A percentile compares a stretch with the other conserved stretches of the same genome.
Conservation (phyloP, 768 basidiomycete species). For the Sporobolomyces pararoseus region DNA sequence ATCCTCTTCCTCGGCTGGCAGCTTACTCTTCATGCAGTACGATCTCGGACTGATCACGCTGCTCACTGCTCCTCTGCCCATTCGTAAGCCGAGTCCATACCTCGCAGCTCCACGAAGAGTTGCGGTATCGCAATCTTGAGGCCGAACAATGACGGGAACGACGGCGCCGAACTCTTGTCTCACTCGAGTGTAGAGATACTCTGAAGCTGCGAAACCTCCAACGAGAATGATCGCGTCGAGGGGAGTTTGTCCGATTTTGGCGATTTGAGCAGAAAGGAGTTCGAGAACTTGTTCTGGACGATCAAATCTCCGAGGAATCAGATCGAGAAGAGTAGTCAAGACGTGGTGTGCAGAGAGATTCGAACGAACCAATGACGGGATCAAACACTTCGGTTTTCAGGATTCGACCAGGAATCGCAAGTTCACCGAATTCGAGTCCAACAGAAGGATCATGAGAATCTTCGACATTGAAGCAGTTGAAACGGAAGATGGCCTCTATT, state of each 20-base stretch:
- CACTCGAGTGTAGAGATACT: conserved; percentile 75
- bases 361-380: conserved; percentile 67
- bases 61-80: conserved; percentile 62
- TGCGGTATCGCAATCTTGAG: conserved; percentile 81
- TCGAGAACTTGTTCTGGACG: conserved; percentile 62
- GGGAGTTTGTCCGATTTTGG: conserved; percentile 58
- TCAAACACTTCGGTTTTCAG: conserved; percentile 81
- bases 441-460: conserved; percentile 65
- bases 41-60: conserved; percentile 75
- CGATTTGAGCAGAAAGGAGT: conserved; percentile 71
- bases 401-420: conserved; percentile 73
- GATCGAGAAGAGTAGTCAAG: neutral
- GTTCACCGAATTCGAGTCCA: conserved; percentile 75
- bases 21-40: conserved; percentile 69
- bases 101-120: conserved; percentile 82
- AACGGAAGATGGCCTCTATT: conserved; percentile 75
- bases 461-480: conserved; percentile 83
- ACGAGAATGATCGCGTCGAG: conserved; percentile 83
- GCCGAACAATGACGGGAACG: conserved; percentile 73
- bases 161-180: conserved; percentile 59
- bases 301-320: neutral
- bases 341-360: too few relatives aligned
- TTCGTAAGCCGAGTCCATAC: conserved; percentile 68
- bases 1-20: conserved; percentile 82
- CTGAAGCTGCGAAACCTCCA: conserved; percentile 79